A percentile compares a stretch with the other conserved stretches of the same genome.
These are phyloP conservation scores for Orbilia javanica DNA, from an alignment of 2,329 filamentous ascomycete genomes.

Conservation along the genomic window DNA sequence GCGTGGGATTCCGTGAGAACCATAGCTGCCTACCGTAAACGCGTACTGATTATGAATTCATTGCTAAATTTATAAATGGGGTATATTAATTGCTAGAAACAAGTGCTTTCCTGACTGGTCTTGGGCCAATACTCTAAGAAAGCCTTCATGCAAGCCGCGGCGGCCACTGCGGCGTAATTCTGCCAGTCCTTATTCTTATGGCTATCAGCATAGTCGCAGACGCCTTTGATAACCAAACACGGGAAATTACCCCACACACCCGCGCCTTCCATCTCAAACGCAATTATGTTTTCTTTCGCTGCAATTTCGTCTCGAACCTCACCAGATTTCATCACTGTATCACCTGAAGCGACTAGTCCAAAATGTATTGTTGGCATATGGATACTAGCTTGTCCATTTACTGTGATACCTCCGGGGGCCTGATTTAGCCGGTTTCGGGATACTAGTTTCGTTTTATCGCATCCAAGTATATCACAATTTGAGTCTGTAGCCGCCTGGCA, in stretches of 20 bases:
- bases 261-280: slow-evolving; percentile 64
- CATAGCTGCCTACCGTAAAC: too few relatives aligned
- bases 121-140: slow-evolving; percentile 3
- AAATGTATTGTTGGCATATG: slow-evolving; percentile 63
- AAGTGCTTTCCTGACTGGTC: background rate
- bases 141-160: slow-evolving; percentile 62
- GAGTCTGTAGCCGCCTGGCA: slow-evolving; percentile 59
- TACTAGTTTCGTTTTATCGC: slow-evolving; percentile 49
- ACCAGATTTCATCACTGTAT: slow-evolving; percentile 57
- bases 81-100: background rate
- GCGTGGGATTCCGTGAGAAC: too few relatives aligned
- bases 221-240: slow-evolving; percentile 65
- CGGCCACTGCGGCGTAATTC: slow-evolving; percentile 62
- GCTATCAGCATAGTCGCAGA: slow-evolving; percentile 66
- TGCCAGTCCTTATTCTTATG: slow-evolving; percentile 64
- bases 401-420: background rate
- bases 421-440: background rate
- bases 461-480: slow-evolving; percentile 61
- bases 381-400: background rate
- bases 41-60: too few relatives aligned
- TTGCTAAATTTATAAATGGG: too few relatives aligned
- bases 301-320: slow-evolving; percentile 46
- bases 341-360: slow-evolving; percentile 65
- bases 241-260: slow-evolving; percentile 63
- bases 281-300: slow-evolving; percentile 36